phyloP scores from a whole-genome alignment of 352 stramenopile genomes.

The Aphanomyces astaci region DNA sequence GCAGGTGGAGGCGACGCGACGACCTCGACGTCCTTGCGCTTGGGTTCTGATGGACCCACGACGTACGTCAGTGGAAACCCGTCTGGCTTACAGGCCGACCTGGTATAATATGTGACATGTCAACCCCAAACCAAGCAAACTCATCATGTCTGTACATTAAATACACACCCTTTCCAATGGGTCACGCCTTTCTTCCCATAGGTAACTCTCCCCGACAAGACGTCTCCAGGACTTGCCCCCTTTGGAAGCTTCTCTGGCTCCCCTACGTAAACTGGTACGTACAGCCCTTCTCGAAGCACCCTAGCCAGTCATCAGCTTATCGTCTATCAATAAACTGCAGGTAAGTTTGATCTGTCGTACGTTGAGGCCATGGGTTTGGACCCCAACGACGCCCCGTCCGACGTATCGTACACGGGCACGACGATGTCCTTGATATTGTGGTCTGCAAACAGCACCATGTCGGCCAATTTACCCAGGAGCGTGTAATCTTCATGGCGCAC shows the following conservation, averaged over 20 bases:
- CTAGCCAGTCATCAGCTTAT: background rate
- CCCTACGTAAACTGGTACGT: slow-evolving; percentile 47
- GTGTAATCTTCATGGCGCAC: slow-evolving; percentile 63
- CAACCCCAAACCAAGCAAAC: no score
- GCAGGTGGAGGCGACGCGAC: slow-evolving; percentile 33
- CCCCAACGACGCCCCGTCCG: slow-evolving; percentile 51
- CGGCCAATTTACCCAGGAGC: slow-evolving; percentile 72
- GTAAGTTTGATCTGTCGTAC: background rate
- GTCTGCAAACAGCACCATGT: slow-evolving; percentile 69
- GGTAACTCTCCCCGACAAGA: slow-evolving; percentile 55
- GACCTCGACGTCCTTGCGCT: slow-evolving; percentile 41
- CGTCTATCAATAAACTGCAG: no score
- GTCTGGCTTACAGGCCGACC: slow-evolving; percentile 35
- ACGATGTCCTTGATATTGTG: slow-evolving; percentile 65
- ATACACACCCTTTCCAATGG: slow-evolving; percentile 35
- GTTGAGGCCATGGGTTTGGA: slow-evolving; percentile 51
- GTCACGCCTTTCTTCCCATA: slow-evolving; percentile 67
- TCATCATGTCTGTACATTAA: no score
- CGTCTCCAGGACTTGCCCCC: slow-evolving; percentile 47
- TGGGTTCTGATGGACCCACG: slow-evolving; percentile 49
- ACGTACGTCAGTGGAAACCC: slow-evolving; percentile 70
- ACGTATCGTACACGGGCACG: slow-evolving; percentile 49
- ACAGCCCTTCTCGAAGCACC: slow-evolving; percentile 40
- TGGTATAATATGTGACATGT: slow-evolving; percentile 28
- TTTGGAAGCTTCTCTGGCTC: slow-evolving; percentile 73